Evolutionary conservation across 2,329 filamentous ascomycete genomes (phyloP), one percentile per base, ranked within the genome.

Genomic region (Dendryphion nanum): DNA sequence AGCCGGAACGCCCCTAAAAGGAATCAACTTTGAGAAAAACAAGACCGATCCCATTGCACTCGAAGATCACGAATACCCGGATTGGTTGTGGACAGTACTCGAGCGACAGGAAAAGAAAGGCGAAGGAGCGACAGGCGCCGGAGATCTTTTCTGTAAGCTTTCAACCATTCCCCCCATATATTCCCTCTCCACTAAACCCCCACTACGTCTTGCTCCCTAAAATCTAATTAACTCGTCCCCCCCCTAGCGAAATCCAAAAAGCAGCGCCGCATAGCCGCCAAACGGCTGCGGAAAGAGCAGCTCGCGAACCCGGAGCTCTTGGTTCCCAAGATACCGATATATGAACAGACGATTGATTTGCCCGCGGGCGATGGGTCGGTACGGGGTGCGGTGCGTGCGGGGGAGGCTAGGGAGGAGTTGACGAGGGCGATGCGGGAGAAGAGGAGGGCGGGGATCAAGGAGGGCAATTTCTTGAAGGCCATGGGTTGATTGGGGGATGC

Each of bases 401-500:
- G 61, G 21, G 54, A 59, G 19, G 73, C 78, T 59, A 74, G 85
- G 59, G 73, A 76, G 45, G 79, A 82, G 53, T 70, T 90, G 55
- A 84, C 75, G 49, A 78, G 75, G 68, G 82, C 81, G 21, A 82
- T 89, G 85, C 78, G 86, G 58, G 78, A 78, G 63, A 85, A 89
- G 72, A 75, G 86, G 61, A 80, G 83, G 68, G 79, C 78, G 42
- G 79, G 76, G 68, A 93, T 93, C 60, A 91, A 90, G 79, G 87
- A 93, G 74, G 70, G 69, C 61, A 93, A 93, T 71, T 93, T 89
- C 76, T 78, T 93, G 68, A 86, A 85, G 77, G 79, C 81, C 30
- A 88, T 90, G 85, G 58, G 68, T 7, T 73, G 69, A 17, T 7
- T 18, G 21, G 6, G 16, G 15, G 15, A 18, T 37, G 29, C 2